Evolutionary conservation across 2,329 filamentous ascomycete genomes (phyloP), one percentile per base, ranked within the genome.

Genomic region (Ilyonectria destructans): DNA sequence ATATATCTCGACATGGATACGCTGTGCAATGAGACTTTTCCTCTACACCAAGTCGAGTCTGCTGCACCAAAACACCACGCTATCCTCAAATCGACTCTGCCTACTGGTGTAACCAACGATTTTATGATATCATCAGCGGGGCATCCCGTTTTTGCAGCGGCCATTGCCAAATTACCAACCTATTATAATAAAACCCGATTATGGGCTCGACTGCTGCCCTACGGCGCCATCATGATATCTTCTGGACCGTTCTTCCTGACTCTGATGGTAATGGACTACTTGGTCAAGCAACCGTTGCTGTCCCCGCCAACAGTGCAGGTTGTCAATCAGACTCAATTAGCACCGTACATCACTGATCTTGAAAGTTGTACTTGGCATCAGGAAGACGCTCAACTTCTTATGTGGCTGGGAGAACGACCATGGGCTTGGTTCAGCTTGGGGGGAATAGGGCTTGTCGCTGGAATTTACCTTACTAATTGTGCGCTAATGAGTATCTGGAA

Each of bases 81-180:
- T 54, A 65, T 80, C 45, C 79, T 79, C 73, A 77, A 79, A 51
- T 79, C 78, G 71, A 95, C 93, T 0, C 83, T 87, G 3, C 93
- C 93, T 2, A 95, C 93, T 1, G 93, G 93, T 69, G 93, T 95
- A 73, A 93, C 91, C 72, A 95, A 95, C 83, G 93, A 95, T 75
- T 91, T 91, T 48, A 94, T 95, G 92, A 92, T 92, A 56, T 83
- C 92, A 17, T 86, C 93, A 0, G 90, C 91, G 0, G 86, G 90
- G 68, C 93, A 95, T 74, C 92, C 92, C 0, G 93, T 93, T 83
- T 94, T 94, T 84, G 84, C 90, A 57, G 85, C 86, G 55, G 90
- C 92, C 45, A 92, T 94, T 74, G 87, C 92, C 69, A 85, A 87
- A 13, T 83, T 95, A 23, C 23, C 23, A n/a, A 86, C 89, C 65